Evolutionary conservation across 2,329 filamentous ascomycete species (phyloP), one percentile per base, ranked within the genome.

Genomic region (Phialemoniopsis sp.): DNA sequence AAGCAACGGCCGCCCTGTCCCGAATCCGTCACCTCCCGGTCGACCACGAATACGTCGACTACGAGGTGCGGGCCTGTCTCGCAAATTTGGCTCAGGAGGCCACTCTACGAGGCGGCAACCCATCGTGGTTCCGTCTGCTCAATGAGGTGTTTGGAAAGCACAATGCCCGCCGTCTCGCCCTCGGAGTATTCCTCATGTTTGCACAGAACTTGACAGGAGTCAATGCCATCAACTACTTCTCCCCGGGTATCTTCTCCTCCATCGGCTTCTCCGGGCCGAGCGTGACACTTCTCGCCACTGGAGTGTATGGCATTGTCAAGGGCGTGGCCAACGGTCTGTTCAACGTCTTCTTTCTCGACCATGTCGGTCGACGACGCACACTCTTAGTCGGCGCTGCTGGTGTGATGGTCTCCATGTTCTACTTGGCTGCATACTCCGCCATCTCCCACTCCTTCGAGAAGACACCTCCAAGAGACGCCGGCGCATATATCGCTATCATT

Each of bases 171-270:
- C 67, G 74, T 4, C 76, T 76, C 55, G 62, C 74, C 40, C 63
- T 79, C 21, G 63, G 71, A 2, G 63, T 70, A 39, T 53, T 59
- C n/a, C 72, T 78, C 66, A 72, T 78, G 48, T 72, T 70, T 0
- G 58, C 77, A 32, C 69, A 71, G 1, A 73, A 78, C 50, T 78
- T 73, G 73, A 70, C 68, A 4, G 73, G 74, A 13, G 74, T 80
- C 55, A 84, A 84, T 50, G 79, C 78, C 5, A 75, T 80, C 56
- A 83, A 82, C 60, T 82, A 82, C 57, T 81, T 78, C 54, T 69
- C 67, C 0, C 79, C 80, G 0, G 78, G 73, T 2, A 74, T 85
- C n/a, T 85, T 85, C 64, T 66, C 68, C 45, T 74, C 70, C 14
- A 74, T 85, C 32, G 81, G 81, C 17, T 67, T 85, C 38, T 65